A percentile compares a stretch with the other conserved stretches of the same genome.
Evolutionary conservation across 2,329 filamentous ascomycete species (phyloP).

Genomic region (Anisogramma anomala): DNA sequence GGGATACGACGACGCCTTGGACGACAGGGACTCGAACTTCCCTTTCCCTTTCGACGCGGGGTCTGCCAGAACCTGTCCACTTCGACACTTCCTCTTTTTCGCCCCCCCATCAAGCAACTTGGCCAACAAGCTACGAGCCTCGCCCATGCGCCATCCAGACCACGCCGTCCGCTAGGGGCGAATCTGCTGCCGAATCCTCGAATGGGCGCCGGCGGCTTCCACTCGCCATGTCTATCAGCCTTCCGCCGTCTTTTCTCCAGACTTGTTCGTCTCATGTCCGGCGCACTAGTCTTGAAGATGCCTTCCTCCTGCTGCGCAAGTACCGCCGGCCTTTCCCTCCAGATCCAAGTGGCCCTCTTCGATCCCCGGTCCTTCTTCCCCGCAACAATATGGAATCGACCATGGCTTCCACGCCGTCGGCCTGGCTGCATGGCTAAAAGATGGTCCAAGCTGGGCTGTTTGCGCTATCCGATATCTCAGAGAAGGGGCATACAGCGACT

Average conservation of each 20-base stretch:
- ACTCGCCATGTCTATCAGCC: neutral
- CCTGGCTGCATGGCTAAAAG: constrained; percentile 11
- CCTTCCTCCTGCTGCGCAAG: constrained; percentile 4
- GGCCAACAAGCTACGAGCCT: no score
- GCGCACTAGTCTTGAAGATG: constrained; percentile 2
- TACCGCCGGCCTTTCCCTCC: neutral
- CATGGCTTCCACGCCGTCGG: constrained; percentile 12
- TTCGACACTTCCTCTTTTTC: neutral
- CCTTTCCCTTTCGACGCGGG: neutral
- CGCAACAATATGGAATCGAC: neutral
- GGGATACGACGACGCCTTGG: constrained; percentile 7
- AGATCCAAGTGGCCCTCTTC: neutral
- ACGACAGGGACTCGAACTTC: neutral
- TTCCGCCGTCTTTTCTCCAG: neutral
- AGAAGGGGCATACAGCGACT: constrained; percentile 3
- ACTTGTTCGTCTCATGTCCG: constrained; percentile 1
- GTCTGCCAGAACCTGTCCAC: neutral
- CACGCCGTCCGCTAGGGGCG: no score
- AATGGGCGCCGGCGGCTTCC: neutral
- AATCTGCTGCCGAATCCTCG: neutral
- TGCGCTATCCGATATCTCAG: neutral
- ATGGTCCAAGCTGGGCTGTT: neutral
- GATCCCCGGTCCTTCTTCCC: constrained; percentile 2
- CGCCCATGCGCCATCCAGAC: no score
- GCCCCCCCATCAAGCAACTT: neutral